Evolutionary conservation across 83 land plant genomes (phyloP), one percentile per base, ranked within the genome.

Genomic region (Thuja plicata): DNA sequence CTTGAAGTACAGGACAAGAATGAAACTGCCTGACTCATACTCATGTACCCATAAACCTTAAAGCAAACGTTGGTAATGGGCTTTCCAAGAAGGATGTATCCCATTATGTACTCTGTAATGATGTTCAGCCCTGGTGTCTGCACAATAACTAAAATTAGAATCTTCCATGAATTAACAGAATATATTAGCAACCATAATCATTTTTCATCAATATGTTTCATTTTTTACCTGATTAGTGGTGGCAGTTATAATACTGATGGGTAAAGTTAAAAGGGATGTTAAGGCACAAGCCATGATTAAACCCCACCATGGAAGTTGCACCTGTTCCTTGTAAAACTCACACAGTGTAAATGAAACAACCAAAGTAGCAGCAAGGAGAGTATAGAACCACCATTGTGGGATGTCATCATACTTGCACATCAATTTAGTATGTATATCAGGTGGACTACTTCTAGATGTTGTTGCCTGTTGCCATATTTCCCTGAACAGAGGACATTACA

Each of bases 241-340:
- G 57, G 97, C 97, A 78, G 93, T 91, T 15, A 94, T 94, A 84
- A 96, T 88, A 87, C 95, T 92, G 45, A 97, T 93, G 9, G 98
- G 98, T 41, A 95, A 96, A 38, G 97, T 96, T 86, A 97, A 96
- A 9, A 92, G 21, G 3, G 93, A 88, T 13, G 97, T 96, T 41
- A 97, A 37, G 11, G 77, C 94, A 83, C 91, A 91, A 6, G 85
- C 54, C 19, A 41, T 24, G 50, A 45, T 19, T 41, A 46, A 8
- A 46, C 50, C 12, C 85, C 85, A 97, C 97, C 99, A 97, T 76
- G 50, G 9, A 46, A 97, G 87, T 81, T 97, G 97, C 57, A 97
- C 93, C 41, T 94, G 88, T 9, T 94, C 86, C 19, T 94, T 94
- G 89, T 89, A 87, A 34, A 87, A 87, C 34, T 87, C 92, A 80